phyloP scores from a whole-genome alignment of 148 eudicot genomes.

The Amaranthus palmeri region DNA sequence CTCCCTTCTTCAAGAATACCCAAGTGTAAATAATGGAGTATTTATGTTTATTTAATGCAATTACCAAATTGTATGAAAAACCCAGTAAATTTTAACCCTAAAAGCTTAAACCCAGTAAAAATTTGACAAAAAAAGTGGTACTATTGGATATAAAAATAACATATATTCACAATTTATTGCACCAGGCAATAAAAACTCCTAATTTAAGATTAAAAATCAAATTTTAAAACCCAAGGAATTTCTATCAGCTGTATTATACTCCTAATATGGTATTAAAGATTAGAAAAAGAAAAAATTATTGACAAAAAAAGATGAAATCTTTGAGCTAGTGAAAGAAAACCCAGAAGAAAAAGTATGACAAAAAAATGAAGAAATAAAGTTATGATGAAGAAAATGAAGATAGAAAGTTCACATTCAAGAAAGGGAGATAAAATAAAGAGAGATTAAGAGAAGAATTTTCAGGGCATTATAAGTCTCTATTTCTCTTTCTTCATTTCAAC shows the following conservation, averaged over 20 bases:
- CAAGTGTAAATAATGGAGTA: slow-evolving; percentile 8
- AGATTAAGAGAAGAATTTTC: slow-evolving; percentile 15
- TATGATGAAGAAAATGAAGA: slow-evolving; percentile 3
- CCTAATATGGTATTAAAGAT: too few relatives aligned
- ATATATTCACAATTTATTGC: neutral
- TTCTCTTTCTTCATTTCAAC: slow-evolving; percentile 8
- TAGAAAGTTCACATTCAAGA: neutral
- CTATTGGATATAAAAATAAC: slow-evolving; percentile 2
- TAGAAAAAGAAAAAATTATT: neutral
- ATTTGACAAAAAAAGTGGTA: neutral
- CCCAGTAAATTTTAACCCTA: slow-evolving; percentile 30
- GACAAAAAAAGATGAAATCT: slow-evolving; percentile 11
- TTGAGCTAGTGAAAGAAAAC: neutral
- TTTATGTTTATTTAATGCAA: slow-evolving; percentile 12
- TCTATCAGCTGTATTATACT: too few relatives aligned
- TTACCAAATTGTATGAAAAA: slow-evolving; percentile 19
- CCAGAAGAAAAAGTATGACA: slow-evolving; percentile 2
- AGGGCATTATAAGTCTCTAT: slow-evolving; percentile 17
- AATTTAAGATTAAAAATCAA: too few relatives aligned
- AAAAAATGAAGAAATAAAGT: neutral
- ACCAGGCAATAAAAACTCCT: slow-evolving; percentile 2
- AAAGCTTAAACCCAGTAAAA: slow-evolving; percentile 22
- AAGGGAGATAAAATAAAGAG: slow-evolving; percentile 14
- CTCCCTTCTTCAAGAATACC: neutral
- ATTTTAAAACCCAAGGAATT: too few relatives aligned